A percentile compares a stretch with the other conserved stretches of the same genome.
These are phyloP conservation scores for Sorghum bicolor DNA, from an alignment of 176 grass and related monocot species.

Conservation along the genomic window DNA sequence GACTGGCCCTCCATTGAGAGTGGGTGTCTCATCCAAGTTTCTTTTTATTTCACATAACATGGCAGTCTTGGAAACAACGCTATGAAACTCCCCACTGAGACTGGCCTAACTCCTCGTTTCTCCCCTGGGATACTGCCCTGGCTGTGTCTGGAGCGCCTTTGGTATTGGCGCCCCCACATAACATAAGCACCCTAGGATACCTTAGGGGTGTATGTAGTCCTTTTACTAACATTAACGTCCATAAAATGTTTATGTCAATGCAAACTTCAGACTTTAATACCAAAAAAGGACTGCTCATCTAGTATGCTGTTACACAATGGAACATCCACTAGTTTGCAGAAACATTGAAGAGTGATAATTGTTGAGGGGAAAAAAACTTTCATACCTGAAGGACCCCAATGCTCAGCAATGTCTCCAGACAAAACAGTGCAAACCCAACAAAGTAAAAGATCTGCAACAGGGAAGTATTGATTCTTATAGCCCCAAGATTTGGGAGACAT, in stretches of 20 bases:
- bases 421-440: slow-evolving; percentile 79
- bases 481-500: neutral
- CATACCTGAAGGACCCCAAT: slow-evolving; percentile 88
- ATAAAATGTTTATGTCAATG: neutral
- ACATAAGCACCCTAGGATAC: neutral
- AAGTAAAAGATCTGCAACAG: slow-evolving; percentile 81
- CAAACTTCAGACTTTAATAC: neutral
- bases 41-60: too few species aligned
- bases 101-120: too few species aligned
- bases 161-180: too few species aligned
- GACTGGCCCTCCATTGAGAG: too few species aligned
- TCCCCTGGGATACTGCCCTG: too few species aligned
- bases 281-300: neutral
- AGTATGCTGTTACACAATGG: slow-evolving; percentile 1
- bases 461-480: slow-evolving; percentile 2
- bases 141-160: too few species aligned
- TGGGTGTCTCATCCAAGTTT: too few species aligned
- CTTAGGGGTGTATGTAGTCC: neutral
- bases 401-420: slow-evolving; percentile 90
- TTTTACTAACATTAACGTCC: neutral
- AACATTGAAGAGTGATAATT: neutral
- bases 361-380: neutral
- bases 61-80: too few species aligned
- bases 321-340: neutral
- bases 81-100: too few species aligned